phyloP scores from a whole-genome alignment of 2,329 filamentous ascomycete genomes.

The Dryadomyces quercus-mongolicae region DNA sequence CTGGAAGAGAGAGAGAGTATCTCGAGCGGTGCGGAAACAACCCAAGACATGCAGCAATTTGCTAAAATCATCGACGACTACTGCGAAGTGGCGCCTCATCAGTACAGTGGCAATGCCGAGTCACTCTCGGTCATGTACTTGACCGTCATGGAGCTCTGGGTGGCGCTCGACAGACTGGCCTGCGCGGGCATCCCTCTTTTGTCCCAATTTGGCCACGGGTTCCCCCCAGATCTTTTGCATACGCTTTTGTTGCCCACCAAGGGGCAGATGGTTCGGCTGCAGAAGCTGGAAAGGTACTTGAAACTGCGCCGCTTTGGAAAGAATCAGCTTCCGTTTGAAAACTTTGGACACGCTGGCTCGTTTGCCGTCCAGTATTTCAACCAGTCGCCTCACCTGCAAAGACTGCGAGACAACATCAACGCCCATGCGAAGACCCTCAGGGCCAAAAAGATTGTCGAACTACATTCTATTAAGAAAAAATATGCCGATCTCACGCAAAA shows the following conservation, averaged over 20 bases:
- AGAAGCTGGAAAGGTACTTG: background rate
- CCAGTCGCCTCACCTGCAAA: background rate
- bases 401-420: background rate
- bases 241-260: background rate
- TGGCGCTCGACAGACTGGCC: background rate
- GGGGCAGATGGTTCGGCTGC: background rate
- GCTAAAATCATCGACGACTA: background rate
- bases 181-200: background rate
- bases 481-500: background rate
- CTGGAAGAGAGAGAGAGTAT: background rate
- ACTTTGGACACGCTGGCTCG: background rate
- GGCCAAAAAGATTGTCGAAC: background rate
- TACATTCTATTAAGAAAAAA: background rate
- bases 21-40: too few relatives aligned
- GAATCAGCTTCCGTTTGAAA: too few relatives aligned
- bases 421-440: too few relatives aligned
- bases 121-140: background rate
- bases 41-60: background rate
- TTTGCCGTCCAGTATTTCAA: background rate
- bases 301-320: background rate
- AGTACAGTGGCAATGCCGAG: background rate
- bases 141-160: background rate
- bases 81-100: background rate
- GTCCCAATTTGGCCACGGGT: background rate
- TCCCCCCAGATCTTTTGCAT: background rate